Conservation (phyloP, 2,329 filamentous ascomycete genomes). For the Tetracladium maxilliforme region DNA sequence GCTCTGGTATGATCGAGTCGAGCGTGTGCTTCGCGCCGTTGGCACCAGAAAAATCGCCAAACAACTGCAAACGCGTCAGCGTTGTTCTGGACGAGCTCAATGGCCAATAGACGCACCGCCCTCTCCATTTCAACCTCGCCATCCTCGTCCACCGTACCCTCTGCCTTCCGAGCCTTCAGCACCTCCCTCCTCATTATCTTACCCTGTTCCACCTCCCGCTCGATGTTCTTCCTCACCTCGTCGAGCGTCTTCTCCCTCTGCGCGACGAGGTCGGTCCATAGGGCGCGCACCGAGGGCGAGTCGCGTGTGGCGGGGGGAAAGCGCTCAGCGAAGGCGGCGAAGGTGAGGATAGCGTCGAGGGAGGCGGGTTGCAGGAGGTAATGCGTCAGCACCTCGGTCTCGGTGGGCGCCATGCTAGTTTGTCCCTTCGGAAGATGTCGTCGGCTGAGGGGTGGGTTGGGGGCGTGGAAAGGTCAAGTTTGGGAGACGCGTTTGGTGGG, state of each 20-base stretch:
- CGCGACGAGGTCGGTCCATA: conserved; percentile 51
- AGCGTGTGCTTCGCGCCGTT: too few relatives aligned
- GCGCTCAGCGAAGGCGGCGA: conserved; percentile 60
- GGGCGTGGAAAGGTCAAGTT: too few relatives aligned
- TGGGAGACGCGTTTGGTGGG: too few relatives aligned
- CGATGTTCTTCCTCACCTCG: conserved; percentile 50
- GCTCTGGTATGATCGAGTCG: conserved; percentile 48
- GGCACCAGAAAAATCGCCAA: too few relatives aligned
- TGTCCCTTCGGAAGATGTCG: neutral
- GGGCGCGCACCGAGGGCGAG: too few relatives aligned
- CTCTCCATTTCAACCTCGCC: conserved; percentile 49
- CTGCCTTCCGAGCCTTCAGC: conserved; percentile 32
- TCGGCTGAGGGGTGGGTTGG: too few relatives aligned
- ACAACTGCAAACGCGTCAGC: too few relatives aligned
- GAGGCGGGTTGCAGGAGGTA: conserved; percentile 68
- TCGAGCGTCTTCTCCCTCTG: too few relatives aligned
- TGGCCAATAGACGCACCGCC: conserved; percentile 29
- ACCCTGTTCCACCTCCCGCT: conserved; percentile 46
- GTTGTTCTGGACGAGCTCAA: conserved; percentile 2
- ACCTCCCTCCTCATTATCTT: conserved; percentile 42
- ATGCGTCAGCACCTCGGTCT: conserved; percentile 59
- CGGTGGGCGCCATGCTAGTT: conserved; percentile 52
- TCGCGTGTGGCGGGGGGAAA: conserved; percentile 43
- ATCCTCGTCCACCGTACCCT: conserved; percentile 40
- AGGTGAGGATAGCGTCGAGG: conserved; percentile 57